phyloP scores from a whole-genome alignment of 2,329 filamentous ascomycete genomes.

The Chrysosporium queenslandicum region DNA sequence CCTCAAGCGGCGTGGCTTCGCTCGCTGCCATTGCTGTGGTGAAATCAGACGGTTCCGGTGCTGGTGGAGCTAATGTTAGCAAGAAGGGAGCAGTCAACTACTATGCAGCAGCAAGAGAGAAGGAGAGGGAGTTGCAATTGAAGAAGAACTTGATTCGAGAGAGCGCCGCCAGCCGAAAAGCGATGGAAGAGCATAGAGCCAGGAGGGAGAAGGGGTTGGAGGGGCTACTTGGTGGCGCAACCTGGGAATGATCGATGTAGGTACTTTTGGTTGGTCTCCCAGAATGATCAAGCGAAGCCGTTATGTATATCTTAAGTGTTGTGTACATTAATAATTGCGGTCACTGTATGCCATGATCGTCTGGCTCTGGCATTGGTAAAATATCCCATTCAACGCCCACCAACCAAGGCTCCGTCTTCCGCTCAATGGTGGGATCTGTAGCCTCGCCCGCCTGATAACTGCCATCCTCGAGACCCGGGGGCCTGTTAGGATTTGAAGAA shows the following conservation, averaged over 20 bases:
- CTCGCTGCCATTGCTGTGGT: conserved; percentile 24
- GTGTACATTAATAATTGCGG: too few relatives aligned
- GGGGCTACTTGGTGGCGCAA: conserved; percentile 27
- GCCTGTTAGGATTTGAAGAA: background rate
- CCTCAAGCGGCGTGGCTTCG: conserved; percentile 18
- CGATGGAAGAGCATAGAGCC: conserved; percentile 21
- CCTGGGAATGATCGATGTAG: background rate
- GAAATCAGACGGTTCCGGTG: conserved; percentile 2
- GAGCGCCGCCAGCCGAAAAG: background rate
- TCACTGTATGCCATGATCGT: background rate
- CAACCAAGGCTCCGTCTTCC: conserved; percentile 24
- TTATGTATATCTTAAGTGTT: too few relatives aligned
- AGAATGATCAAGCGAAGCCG: too few relatives aligned
- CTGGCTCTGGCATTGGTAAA: background rate
- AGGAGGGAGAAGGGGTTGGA: conserved; percentile 29
- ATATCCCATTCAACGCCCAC: conserved; percentile 35
- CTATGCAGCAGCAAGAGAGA: conserved; percentile 46
- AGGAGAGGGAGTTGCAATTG: conserved; percentile 48
- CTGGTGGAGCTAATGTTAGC: conserved; percentile 32
- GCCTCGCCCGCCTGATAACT: background rate
- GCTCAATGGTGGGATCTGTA: too few relatives aligned
- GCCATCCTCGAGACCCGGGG: background rate
- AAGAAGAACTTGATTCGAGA: conserved; percentile 40
- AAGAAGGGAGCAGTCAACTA: conserved; percentile 53
- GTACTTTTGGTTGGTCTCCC: background rate